These are phyloP conservation scores for Notholithocarpus densiflorus DNA, from an alignment of 306 rosid species.

Conservation along the genomic window DNA sequence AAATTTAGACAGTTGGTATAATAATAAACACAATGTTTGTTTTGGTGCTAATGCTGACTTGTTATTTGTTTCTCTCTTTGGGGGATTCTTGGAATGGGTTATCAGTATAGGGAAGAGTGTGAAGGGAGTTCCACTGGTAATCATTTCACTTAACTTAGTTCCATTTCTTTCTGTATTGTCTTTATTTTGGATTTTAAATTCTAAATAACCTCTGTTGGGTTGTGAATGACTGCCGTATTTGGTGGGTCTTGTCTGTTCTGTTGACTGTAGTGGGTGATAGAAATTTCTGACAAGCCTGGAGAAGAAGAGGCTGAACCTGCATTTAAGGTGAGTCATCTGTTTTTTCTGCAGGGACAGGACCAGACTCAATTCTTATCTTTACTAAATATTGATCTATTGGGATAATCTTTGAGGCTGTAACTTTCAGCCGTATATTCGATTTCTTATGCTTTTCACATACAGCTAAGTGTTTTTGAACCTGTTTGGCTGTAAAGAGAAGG, in stretches of 20 bases:
- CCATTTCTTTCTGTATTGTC: constrained; percentile 1
- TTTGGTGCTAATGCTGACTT: constrained; percentile 40
- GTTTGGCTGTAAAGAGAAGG: not conserved
- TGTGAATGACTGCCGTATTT: constrained; percentile 5
- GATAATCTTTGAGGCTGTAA: not conserved
- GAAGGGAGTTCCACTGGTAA: constrained; percentile 89
- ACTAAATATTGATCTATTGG: not conserved
- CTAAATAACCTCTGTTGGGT: not conserved
- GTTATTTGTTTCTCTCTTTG: constrained; percentile 55
- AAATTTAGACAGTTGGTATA: not conserved
- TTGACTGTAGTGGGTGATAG: constrained; percentile 80
- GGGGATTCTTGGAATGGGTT: constrained; percentile 62
- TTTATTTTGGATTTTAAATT: not conserved
- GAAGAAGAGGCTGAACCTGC: constrained; percentile 88
- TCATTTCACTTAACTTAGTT: constrained; percentile 23
- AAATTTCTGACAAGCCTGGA: constrained; percentile 96
- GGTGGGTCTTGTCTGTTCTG: constrained; percentile 14
- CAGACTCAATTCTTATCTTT: not conserved
- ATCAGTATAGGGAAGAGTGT: constrained; percentile 92
- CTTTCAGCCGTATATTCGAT: not conserved
- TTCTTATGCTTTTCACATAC: not conserved
- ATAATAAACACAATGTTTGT: not conserved
- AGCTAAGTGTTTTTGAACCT: not conserved
- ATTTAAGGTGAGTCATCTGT: constrained; percentile 68
- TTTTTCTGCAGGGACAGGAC: not conserved